Conservation (phyloP, 176 grass and related monocot species). For the Triticum timopheevii region DNA sequence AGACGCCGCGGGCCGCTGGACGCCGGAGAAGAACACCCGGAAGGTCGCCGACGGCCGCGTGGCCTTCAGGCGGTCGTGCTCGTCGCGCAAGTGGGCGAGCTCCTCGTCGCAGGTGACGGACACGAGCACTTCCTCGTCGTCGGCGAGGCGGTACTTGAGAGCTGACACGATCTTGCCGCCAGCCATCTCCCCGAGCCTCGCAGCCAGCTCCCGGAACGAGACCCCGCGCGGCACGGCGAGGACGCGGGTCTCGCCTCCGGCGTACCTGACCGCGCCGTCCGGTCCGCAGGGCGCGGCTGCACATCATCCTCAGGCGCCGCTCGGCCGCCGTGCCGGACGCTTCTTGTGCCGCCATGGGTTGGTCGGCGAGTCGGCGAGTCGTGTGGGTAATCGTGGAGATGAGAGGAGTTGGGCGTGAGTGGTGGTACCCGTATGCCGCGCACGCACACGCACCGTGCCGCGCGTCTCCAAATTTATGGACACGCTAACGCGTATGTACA, state of each 20-base stretch:
- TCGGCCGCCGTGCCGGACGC: neutral
- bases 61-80: conserved; percentile 41
- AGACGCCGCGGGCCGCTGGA: neutral
- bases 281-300: conserved; percentile 32
- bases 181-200: conserved; percentile 16
- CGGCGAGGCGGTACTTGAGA: conserved; percentile 36
- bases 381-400: neutral
- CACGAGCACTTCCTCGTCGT: conserved; percentile 34
- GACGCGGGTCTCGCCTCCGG: conserved; percentile 40
- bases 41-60: conserved; percentile 3
- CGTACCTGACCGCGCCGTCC: conserved; percentile 8
- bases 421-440: too few species aligned
- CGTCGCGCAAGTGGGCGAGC: conserved; percentile 44
- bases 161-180: neutral
- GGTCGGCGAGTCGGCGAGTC: neutral
- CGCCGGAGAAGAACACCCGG: conserved; percentile 24
- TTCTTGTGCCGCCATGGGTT: neutral
- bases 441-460: too few species aligned
- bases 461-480: too few species aligned
- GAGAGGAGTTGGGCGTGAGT: neutral
- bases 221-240: conserved; percentile 25
- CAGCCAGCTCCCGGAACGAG: conserved; percentile 24
- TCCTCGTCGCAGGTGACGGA: conserved; percentile 51
- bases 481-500: too few species aligned
- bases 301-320: conserved; percentile 13